These are phyloP conservation scores for Arabidopsis lyrata DNA, from an alignment of 441 rosid species.

Conservation along the genomic window DNA sequence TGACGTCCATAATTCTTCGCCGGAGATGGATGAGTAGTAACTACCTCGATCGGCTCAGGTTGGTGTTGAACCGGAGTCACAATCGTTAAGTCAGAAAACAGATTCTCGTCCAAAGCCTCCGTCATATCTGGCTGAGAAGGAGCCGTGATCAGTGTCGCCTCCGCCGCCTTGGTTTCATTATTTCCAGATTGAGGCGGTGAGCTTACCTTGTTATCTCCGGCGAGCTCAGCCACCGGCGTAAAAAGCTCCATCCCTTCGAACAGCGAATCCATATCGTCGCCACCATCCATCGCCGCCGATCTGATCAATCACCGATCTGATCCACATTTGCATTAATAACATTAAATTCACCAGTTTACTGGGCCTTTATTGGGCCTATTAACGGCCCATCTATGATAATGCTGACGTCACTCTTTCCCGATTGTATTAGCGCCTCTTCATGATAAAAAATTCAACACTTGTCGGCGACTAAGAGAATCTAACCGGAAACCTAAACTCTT, in stretches of 20 bases:
- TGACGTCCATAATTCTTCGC: conserved; percentile 48
- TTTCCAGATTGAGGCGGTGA: conserved; percentile 37
- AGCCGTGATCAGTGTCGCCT: conserved; percentile 36
- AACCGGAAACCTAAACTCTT: conserved; percentile 32
- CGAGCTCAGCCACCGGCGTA: conserved; percentile 62
- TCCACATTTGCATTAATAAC: neutral
- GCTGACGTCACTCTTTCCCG: conserved; percentile 23
- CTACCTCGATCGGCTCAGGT: conserved; percentile 28
- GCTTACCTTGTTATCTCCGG: conserved; percentile 23
- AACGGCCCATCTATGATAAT: conserved; percentile 28
- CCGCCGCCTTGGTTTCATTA: conserved; percentile 26
- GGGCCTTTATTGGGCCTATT: conserved; percentile 10
- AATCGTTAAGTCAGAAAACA: conserved; percentile 80
- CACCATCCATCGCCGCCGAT: conserved; percentile 49
- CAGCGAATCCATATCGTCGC: conserved; percentile 77
- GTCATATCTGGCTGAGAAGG: conserved; percentile 18
- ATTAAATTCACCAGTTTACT: neutral
- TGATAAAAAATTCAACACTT: neutral
- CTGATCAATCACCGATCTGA: conserved; percentile 18
- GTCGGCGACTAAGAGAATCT: conserved; percentile 22
- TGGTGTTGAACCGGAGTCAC: conserved; percentile 48
- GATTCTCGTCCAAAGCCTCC: conserved; percentile 67
- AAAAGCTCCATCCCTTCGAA: conserved; percentile 91
- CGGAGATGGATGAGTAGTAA: conserved; percentile 14
- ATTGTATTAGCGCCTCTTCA: conserved; percentile 22